Percentiles rank a stretch among this genome's conserved stretches.
These are phyloP conservation scores for Quercus variabilis DNA, from an alignment of 306 rosid genomes.

Conservation along the genomic window DNA sequence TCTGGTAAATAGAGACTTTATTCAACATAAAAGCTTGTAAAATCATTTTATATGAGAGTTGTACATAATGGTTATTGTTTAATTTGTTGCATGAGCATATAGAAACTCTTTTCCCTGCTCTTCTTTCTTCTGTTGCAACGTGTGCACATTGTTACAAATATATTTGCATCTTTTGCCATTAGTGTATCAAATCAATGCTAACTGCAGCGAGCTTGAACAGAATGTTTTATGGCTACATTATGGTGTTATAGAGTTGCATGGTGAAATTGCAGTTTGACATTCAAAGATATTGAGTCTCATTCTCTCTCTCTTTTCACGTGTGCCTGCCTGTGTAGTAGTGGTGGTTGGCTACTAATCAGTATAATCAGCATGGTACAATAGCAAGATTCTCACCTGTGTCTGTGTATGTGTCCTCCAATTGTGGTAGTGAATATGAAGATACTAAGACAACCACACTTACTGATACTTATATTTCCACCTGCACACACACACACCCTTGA, in stretches of 20 bases:
- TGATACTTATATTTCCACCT: neutral
- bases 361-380: neutral
- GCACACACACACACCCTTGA: neutral
- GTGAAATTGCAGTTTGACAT: neutral
- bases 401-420: neutral
- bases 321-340: neutral
- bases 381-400: neutral
- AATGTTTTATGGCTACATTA: neutral
- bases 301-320: neutral
- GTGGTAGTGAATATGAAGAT: neutral
- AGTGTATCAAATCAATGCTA: neutral
- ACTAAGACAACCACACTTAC: neutral
- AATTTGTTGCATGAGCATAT: slow-evolving; percentile 9
- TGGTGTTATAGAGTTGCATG: neutral
- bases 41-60: neutral
- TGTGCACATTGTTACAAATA: neutral
- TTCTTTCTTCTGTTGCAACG: neutral
- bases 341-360: neutral
- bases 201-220: neutral
- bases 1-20: slow-evolving; percentile 52
- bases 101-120: neutral
- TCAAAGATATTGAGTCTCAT: neutral
- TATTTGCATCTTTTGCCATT: neutral
- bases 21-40: neutral
- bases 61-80: neutral